Evolutionary conservation across 106 monocot genomes (phyloP), one percentile per base, ranked within the genome.

Genomic region (Iris macrosiphon): DNA sequence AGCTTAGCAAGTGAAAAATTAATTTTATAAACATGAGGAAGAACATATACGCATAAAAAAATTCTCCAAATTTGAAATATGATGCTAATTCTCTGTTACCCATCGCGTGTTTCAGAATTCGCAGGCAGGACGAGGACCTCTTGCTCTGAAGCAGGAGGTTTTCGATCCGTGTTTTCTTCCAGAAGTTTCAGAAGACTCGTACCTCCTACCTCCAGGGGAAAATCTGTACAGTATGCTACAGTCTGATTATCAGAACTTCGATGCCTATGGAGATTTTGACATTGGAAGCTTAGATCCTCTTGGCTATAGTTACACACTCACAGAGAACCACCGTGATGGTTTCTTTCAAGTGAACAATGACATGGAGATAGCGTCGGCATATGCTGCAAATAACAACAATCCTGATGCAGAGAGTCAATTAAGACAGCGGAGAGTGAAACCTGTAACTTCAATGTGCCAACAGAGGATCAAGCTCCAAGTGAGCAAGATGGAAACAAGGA

Each of bases 401-500:
- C 59, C 2, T 45, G 72, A 73, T 3, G 55, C 74, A 13, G 75
- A 72, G 17, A 82, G 85, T 54, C 52, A 60, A 21, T 60, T 69
- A 29, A 46, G 79, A 64, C 25, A 72, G 9, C 68, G 64, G 4
- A 27, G 16, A 40, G 15, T 6, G 4, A 30, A 9, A 40, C 40
- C 55, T 37, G 11, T 57, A 11, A 6, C 37, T 14, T 42, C 20
- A 32, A 23, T 30, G 15, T 11, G 20, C 13, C 49, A 14, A 14
- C 44, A 60, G 8, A 55, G 31, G 27, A 64, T 69, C 42, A 76
- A 22, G 12, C 52, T 87, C 34, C 68, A 70, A 41, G 62, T 64
- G 17, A 59, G 53, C 66, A 88, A 78, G 59, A 78, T 78, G 74
- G 82, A 72, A 59, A 45, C 68, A 39, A 78, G 64, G 24, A 76